phyloP scores from a whole-genome alignment of 768 basidiomycete genomes.

The Suillus subaureus region DNA sequence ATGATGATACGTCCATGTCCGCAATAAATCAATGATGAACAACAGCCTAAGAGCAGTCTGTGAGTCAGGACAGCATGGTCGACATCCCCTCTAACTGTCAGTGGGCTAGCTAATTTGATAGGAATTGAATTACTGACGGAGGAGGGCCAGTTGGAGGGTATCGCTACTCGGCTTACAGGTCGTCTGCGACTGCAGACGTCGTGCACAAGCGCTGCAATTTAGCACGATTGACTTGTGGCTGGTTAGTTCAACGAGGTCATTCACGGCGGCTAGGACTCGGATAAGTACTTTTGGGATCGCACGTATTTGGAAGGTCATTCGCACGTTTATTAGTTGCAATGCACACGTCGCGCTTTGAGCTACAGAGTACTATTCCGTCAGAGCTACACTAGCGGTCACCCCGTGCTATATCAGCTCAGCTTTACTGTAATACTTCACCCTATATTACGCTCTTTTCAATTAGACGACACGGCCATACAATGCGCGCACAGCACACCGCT shows the following conservation, averaged over 20 bases:
- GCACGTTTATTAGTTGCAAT: slow-evolving; percentile 15
- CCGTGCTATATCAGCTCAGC: slow-evolving; percentile 10
- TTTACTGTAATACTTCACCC: slow-evolving; percentile 2
- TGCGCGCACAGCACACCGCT: slow-evolving; percentile 79
- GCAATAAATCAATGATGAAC: background rate
- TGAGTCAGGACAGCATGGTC: background rate
- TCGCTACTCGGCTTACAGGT: background rate
- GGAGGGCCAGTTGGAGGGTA: background rate
- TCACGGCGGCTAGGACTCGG: background rate
- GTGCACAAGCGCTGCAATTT: background rate
- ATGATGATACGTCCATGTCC: slow-evolving; percentile 11
- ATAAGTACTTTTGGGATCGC: background rate
- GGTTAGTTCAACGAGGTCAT: background rate
- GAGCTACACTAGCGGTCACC: background rate
- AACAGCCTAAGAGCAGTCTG: background rate
- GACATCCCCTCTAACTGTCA: background rate
- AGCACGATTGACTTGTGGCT: background rate
- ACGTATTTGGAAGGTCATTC: slow-evolving; percentile 23
- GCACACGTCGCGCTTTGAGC: slow-evolving; percentile 2
- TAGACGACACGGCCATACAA: slow-evolving; percentile 32
- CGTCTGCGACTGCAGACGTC: slow-evolving; percentile 1
- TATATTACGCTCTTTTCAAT: slow-evolving; percentile 6
- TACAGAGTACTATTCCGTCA: background rate
- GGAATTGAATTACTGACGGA: background rate
- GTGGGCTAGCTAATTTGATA: background rate